These are phyloP conservation scores for Pythium aristosporum DNA, from an alignment of 352 stramenopile species.

Conservation along the genomic window DNA sequence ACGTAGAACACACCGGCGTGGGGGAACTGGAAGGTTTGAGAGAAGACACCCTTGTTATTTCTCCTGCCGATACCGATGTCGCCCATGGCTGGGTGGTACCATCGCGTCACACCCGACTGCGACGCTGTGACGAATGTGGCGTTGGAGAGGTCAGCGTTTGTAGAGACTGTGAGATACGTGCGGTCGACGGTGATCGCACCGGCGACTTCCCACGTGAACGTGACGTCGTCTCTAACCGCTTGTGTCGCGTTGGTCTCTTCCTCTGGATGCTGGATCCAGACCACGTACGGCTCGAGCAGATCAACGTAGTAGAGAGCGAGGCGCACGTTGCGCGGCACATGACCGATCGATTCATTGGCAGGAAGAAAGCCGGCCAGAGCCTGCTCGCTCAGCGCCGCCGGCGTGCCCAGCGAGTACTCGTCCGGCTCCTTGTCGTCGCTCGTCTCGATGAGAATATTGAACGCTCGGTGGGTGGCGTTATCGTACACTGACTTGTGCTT, in stretches of 20 bases:
- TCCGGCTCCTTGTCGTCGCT: constrained; percentile 85
- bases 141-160: constrained; percentile 26
- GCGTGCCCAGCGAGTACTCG: constrained; percentile 65
- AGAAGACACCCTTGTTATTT: constrained; percentile 62
- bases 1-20: constrained; percentile 51
- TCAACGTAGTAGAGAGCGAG: constrained; percentile 91
- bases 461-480: constrained; percentile 85
- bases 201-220: constrained; percentile 57
- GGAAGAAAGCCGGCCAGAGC: constrained; percentile 46
- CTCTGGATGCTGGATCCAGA: constrained; percentile 37
- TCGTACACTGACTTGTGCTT: constrained; percentile 89
- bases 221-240: constrained; percentile 9
- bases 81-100: constrained; percentile 59
- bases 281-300: constrained; percentile 92
- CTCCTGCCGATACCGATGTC: constrained; percentile 29
- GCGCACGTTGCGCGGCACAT: constrained; percentile 93
- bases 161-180: constrained; percentile 55
- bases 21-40: constrained; percentile 36
- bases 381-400: constrained; percentile 41
- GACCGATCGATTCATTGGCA: constrained; percentile 64
- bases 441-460: constrained; percentile 95
- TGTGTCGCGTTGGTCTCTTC: constrained; percentile 15
- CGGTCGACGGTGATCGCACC: constrained; percentile 61
- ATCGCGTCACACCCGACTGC: constrained; percentile 54
- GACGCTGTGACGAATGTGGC: constrained; percentile 30